A percentile compares a stretch with the other conserved stretches of the same genome.
phyloP scores from a whole-genome alignment of 192 early-diverging fungal genomes.

The Mortierella claussenii region DNA sequence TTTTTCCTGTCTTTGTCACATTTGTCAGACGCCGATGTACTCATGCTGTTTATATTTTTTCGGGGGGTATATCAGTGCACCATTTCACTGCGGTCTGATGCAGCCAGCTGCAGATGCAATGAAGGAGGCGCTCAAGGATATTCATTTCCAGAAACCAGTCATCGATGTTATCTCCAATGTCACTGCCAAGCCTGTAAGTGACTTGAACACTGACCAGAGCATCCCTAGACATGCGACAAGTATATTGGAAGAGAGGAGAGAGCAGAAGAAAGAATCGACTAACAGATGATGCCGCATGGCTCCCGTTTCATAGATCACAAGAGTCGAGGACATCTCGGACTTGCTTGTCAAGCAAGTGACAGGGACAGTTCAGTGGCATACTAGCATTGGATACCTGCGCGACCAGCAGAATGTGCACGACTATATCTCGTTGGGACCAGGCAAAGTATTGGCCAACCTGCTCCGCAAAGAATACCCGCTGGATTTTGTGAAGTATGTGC shows the following conservation, averaged over 20 bases:
- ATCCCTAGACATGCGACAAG: too few species aligned
- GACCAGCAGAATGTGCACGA: conserved; percentile 73
- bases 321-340: conserved; percentile 67
- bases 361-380: conserved; percentile 90
- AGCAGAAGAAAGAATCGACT: too few species aligned
- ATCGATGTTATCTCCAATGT: conserved; percentile 95
- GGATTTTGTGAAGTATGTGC: conserved; percentile 71
- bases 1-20: too few species aligned
- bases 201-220: not conserved
- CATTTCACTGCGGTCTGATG: conserved; percentile 97
- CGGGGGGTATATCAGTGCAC: too few species aligned
- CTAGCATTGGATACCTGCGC: conserved; percentile 81
- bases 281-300: not conserved
- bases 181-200: conserved; percentile 83
- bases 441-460: conserved; percentile 89
- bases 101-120: conserved; percentile 82
- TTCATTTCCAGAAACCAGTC: conserved; percentile 76
- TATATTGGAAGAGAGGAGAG: too few species aligned
- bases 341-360: conserved; percentile 84
- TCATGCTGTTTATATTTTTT: too few species aligned
- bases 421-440: conserved; percentile 89
- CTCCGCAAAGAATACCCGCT: conserved; percentile 86
- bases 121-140: conserved; percentile 72
- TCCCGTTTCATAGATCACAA: conserved; percentile 40
- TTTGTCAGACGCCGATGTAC: not conserved